Base-by-base conservation (phyloP, 345 rosid species). In the Anacardium occidentale region DNA sequence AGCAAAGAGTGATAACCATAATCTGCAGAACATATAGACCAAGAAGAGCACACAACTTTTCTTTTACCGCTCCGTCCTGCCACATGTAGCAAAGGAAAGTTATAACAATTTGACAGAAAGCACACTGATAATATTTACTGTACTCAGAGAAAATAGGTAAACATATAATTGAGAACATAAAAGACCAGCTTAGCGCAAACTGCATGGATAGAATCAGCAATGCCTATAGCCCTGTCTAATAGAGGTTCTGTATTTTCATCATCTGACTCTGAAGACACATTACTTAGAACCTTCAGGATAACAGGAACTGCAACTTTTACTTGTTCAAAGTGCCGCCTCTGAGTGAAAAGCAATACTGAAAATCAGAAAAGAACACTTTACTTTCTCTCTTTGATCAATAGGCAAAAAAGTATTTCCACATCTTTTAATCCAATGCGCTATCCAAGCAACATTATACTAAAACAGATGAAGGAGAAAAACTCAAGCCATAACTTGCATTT, bases 301-400 rank as follows among this genome's bases (percentile, higher is more conserved):
- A 90, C 75, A 45, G 91, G 95, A 74, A 89, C 70, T 57, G 89
- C 91, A 45, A 79, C 93, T 79, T 85, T 92, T 53, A 86, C 74
- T 77, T 92, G 98, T 82, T 92, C 86, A 73, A 85, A 87, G 63
- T 91, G 97, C 59, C 86, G 94, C 86, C 91, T 91, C 79, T 69
- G 77, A 74, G 86, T 77, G 71, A 73, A 85, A 71, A 53, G 80
- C 58, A 92, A 81, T 24, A 88, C 99, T 95, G 94, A 59, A 74
- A 72, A 78, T 71, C 57, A 70, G 61, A 78, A 68, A 53, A 75
- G 18, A 45, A 56, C 7, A 26, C 63, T 24, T 17, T 64, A 80
- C 22, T 51, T 68, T 76, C 70, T 76, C 70, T 60, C 54, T 64
- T 51, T 60, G 64, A 66, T 62, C 62, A 61, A 7, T 58, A 45